A percentile compares a stretch with the other conserved stretches of the same genome.
These are phyloP conservation scores for Dactylis glomerata DNA, from an alignment of 176 grass and related monocot genomes.

Conservation along the genomic window DNA sequence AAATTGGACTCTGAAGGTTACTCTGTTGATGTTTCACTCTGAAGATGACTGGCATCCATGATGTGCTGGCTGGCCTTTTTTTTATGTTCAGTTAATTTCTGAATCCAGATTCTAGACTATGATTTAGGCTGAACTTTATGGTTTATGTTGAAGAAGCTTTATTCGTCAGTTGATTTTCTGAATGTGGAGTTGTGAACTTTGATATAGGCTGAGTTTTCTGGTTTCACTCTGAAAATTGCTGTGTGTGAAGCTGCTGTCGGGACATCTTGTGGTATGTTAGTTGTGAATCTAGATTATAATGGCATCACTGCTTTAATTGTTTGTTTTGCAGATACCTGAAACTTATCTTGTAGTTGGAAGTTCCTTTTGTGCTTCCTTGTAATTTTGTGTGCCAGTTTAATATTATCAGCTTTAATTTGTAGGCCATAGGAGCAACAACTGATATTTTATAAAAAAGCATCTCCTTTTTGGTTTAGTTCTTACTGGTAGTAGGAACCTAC, in stretches of 20 bases:
- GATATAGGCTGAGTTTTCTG: neutral
- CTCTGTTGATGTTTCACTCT: neutral
- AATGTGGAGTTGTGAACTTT: neutral
- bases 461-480: neutral
- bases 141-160: neutral
- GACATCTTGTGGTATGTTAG: neutral
- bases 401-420: neutral
- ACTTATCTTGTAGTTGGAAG: neutral
- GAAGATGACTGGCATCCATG: neutral
- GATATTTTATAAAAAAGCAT: neutral
- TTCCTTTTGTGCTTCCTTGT: neutral
- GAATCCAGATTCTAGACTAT: neutral
- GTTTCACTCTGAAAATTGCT: conserved; percentile 3
- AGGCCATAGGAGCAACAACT: neutral
- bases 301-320: neutral
- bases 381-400: neutral
- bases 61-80: neutral
- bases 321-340: neutral
- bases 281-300: neutral
- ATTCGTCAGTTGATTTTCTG: conserved; percentile 8
- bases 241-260: neutral
- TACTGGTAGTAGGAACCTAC: neutral
- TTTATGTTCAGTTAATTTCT: neutral
- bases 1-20: neutral
- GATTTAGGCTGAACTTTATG: neutral